Base-by-base conservation (phyloP, 345 rosid genomes). In the Atalantia buxifolia region DNA sequence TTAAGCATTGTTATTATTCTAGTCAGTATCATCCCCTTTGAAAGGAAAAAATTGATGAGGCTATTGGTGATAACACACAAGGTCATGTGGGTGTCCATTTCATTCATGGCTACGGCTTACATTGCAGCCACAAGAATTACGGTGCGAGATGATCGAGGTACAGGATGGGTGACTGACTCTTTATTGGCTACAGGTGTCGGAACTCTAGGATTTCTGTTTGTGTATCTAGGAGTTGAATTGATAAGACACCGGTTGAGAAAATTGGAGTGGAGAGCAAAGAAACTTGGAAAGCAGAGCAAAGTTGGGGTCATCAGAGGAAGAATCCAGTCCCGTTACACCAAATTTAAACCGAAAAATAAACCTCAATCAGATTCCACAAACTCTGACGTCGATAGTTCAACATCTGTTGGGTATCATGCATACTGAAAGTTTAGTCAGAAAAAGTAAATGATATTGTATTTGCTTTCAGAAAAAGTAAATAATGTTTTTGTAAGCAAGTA, bases 21-120 rank as follows among this genome's bases (percentile, higher is more conserved):
- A 21, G 75, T 77, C 40, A 77, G 84, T 48, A 81, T 77, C 55
- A 73, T 72, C 6, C 78, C 78, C 3, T 81, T 77, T 21, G 42
- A 45, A 33, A 66, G 69, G 9, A 81, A 66, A 28, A 53, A 59
- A 59, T 45, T 77, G 57, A 68, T 67, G 75, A 66, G 9, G 22
- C 71, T 72, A 31, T 27, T 81, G 69, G 65, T 59, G 65, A 12
- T 77, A 5, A 68, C 71, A 3, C 84, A 77, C 63, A 77, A 81
- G 66, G 22, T 67, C 30, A 45, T 72, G 75, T 77, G 80, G 81
- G 75, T 77, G 36, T 68, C 84, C 6, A 18, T 67, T 9, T 72
- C 84, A 24, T 77, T 59, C 62, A 77, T 81, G 78, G 81, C 76
- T 7, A 69, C 72, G 7, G 84, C 78, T 81, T 81, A 30, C 33